Evolutionary conservation across 495 filamentous ascomycete species (phyloP), one percentile per base, ranked within the genome.

Genomic region (Neurospora pannonica): DNA sequence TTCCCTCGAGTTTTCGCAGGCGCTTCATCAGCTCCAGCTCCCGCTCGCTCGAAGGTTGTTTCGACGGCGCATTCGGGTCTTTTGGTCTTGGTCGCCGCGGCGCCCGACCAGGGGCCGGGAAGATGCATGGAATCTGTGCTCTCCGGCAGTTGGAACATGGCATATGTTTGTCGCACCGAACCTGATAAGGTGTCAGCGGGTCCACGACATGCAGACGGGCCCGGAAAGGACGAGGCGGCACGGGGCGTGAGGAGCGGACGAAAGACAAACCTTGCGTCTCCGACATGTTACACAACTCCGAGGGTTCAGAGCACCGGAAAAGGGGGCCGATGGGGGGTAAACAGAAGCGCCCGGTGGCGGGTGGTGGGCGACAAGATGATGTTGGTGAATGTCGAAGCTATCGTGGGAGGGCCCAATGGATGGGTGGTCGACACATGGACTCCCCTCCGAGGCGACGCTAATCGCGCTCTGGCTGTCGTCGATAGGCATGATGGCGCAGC

Each of bases 141-240:
- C 90, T 91, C 70, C 87, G 87, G 81, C 94, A 97, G 78, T 97
- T 97, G 71, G 90, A 90, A 82, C 94, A 97, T 6, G 94, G 94
- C 77, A 86, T 86, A 60, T 89, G 85, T 81, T 97, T 97, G 84
- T 98, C 93, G 82, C 94, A 97, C 73, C 91, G 91, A 38, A 81
- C 79, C 79, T 80, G 28, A 9, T 17, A 24, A 36, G 19, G 31
- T 62, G 43, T 75, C 60, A 70, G 77, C 38, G 17, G 54, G 74
- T 74, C 46, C 60, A 54, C 48, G 17, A 11, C 13, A 37, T 48
- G n/a, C 39, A 73, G 19, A 70, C 34, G 21, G 34, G n/a, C 9
- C n/a, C 38, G 31, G 36, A 46, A 46, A 71, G 70, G 10, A 36
- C 6, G 13, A 21, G 4, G 15, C 17, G 36, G 7, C 2, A 21